Base-by-base conservation (phyloP, 306 rosid species). In the Adenanthera pavonina region DNA sequence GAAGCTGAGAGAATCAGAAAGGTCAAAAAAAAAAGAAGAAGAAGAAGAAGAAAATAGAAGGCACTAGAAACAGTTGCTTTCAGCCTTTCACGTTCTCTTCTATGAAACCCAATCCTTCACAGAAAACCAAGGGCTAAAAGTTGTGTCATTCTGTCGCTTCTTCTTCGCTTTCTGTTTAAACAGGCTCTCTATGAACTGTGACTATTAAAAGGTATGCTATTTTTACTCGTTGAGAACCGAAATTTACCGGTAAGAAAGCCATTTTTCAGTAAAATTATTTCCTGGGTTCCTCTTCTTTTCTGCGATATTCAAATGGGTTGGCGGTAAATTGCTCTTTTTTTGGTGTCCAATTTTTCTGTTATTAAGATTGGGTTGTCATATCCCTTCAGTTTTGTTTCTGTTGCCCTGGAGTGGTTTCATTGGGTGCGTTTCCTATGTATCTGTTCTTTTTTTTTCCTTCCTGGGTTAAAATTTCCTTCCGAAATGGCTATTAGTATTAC, bases 81-180 rank as follows among this genome's bases (percentile, higher is more conserved):
- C 89, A 80, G 81, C 78, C 90, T 86, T 85, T 84, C 89, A 80
- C 85, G 85, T 78, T 87, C 86, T 80, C 84, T 80, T 85, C 84
- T 79, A 78, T 76, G 25, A 6, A 0, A 35, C 16, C 44, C 49
- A 67, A 64, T 61, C 76, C 66, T 11, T 73, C 74, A 16, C 56
- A 48, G 65, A 69, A 16, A 72, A 70, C 38, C 9, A 1, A 40
- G 35, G 48, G 43, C 66, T 53, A 59, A 62, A 60, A 60, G 36
- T 56, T 64, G 60, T 72, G 81, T 35, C 67, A 34, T 71, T 11
- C 60, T 8, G 51, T 72, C 30, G 77, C 74, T 62, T 49, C 84
- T 69, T 77, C 83, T 44, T 64, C 53, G 72, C 77, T 82, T 81
- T 82, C 71, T 80, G 60, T 73, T 69, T 57, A 53, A 80, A 77